A percentile compares a stretch with the other conserved stretches of the same genome.
These are phyloP conservation scores for Coemansia sp. DNA, from an alignment of 192 early-diverging fungal species.

Conservation along the genomic window DNA sequence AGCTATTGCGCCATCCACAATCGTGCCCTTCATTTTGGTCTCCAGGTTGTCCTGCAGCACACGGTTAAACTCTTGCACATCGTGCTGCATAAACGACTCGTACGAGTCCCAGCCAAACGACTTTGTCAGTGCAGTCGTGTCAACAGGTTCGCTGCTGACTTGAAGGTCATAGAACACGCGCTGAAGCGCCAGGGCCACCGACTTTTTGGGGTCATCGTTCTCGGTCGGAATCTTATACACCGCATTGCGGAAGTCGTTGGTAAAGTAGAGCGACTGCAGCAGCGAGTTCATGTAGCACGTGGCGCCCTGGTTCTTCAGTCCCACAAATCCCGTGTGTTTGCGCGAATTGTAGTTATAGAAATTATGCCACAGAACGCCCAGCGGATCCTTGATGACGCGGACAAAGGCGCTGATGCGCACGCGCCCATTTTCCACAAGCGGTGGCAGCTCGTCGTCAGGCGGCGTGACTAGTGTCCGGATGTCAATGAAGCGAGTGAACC, in stretches of 20 bases:
- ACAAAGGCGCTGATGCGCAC: slow-evolving; percentile 71
- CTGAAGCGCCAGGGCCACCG: slow-evolving; percentile 88
- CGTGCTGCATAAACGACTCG: slow-evolving; percentile 97
- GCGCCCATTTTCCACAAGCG: slow-evolving; percentile 70
- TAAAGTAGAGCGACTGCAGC: slow-evolving; percentile 92
- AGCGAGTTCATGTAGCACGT: slow-evolving; percentile 99
- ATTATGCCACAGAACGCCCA: slow-evolving; percentile 94
- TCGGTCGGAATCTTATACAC: slow-evolving; percentile 92
- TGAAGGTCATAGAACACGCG: slow-evolving; percentile 93
- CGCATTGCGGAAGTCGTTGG: slow-evolving; percentile 89
- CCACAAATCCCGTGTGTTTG: slow-evolving; percentile 86
- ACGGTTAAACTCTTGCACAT: slow-evolving; percentile 98
- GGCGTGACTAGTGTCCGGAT: slow-evolving; percentile 50
- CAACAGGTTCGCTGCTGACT: slow-evolving; percentile 67
- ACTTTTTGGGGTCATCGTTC: slow-evolving; percentile 83
- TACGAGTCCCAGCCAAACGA: slow-evolving; percentile 98
- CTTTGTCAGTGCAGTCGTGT: slow-evolving; percentile 92
- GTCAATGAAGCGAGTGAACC: slow-evolving; percentile 79
- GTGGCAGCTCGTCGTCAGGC: slow-evolving; percentile 39
- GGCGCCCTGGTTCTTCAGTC: slow-evolving; percentile 94
- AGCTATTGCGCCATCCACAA: slow-evolving; percentile 87
- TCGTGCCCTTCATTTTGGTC: slow-evolving; percentile 95
- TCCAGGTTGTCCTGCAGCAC: slow-evolving; percentile 97
- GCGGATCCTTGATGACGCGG: slow-evolving; percentile 79
- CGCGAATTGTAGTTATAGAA: slow-evolving; percentile 93